Evolutionary conservation across 148 eudicot species (phyloP).

Genomic region (Salicornia ramosissima): DNA sequence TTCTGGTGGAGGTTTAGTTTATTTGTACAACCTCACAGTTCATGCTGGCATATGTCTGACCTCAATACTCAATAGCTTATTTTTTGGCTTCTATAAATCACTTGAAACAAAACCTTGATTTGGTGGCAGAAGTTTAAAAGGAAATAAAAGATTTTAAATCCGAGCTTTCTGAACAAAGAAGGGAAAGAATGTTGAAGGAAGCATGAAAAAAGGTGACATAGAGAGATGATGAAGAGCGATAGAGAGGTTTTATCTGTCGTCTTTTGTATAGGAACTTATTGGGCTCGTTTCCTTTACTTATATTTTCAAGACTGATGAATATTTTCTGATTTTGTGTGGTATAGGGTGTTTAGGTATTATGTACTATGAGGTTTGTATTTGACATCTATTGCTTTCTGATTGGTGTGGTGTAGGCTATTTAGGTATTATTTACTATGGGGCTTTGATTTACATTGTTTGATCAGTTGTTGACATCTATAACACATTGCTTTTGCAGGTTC

Average conservation of each 20-base stretch:
- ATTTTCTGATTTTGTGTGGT: not conserved
- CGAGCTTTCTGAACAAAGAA: too few relatives aligned
- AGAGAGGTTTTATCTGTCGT: not conserved
- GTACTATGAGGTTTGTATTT: not conserved
- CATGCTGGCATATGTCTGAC: not conserved
- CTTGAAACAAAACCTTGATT: too few relatives aligned
- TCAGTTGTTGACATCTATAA: conserved; percentile 5
- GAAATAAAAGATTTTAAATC: too few relatives aligned
- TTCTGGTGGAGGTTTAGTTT: not conserved
- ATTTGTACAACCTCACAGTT: not conserved
- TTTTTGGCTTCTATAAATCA: too few relatives aligned
- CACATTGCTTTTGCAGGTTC: conserved; percentile 58
- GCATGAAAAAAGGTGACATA: too few relatives aligned
- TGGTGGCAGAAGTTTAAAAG: too few relatives aligned
- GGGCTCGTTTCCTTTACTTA: not conserved
- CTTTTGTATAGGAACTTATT: not conserved
- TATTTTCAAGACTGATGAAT: not conserved
- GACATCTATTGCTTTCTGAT: too few relatives aligned
- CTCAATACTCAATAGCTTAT: too few relatives aligned
- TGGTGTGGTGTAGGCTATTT: not conserved
- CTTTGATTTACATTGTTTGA: not conserved
- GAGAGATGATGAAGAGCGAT: too few relatives aligned
- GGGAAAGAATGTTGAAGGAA: too few relatives aligned
- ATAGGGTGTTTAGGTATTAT: not conserved
- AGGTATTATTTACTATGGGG: not conserved